phyloP scores from a whole-genome alignment of 1,284 basidiomycete genomes.

The Coniferiporia sulphurascens region DNA sequence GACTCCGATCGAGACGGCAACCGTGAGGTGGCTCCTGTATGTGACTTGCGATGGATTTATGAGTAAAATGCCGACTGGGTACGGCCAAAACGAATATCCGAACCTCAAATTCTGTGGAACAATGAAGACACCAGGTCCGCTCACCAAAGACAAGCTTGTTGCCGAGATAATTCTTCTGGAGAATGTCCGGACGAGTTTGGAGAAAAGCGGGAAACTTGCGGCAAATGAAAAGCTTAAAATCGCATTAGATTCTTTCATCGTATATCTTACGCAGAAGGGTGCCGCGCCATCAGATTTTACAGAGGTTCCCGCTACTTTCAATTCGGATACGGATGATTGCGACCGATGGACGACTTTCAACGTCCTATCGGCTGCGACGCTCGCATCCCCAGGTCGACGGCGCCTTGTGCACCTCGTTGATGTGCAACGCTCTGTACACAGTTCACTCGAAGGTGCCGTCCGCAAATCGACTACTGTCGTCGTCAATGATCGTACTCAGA shows the following conservation, averaged over 20 bases:
- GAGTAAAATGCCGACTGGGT: not conserved
- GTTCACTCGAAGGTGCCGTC: conserved; percentile 5
- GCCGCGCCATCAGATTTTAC: not conserved
- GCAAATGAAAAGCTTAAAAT: conserved; percentile 11
- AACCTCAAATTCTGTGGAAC: not conserved
- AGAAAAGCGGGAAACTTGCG: conserved; percentile 2
- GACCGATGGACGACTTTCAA: conserved; percentile 23
- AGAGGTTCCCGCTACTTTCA: not conserved
- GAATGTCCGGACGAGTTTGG: not conserved
- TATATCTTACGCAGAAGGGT: conserved; percentile 4
- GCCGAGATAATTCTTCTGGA: conserved; percentile 3
- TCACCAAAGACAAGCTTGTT: not conserved
- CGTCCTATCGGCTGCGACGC: conserved; percentile 25
- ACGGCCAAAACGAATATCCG: not conserved
- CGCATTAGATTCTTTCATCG: conserved; percentile 8
- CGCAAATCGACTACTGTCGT: not conserved
- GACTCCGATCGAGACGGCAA: conserved; percentile 43
- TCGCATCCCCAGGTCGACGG: conserved; percentile 24
- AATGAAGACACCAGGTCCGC: not conserved
- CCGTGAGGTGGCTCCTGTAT: conserved; percentile 22
- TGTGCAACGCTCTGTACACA: conserved; percentile 39
- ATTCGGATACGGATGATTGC: conserved; percentile 10
- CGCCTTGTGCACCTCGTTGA: conserved; percentile 41
- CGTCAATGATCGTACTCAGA: not conserved
- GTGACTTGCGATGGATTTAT: conserved; percentile 3